These are phyloP conservation scores for Tulasnella sp. DNA, from an alignment of 768 basidiomycete species.

Conservation along the genomic window DNA sequence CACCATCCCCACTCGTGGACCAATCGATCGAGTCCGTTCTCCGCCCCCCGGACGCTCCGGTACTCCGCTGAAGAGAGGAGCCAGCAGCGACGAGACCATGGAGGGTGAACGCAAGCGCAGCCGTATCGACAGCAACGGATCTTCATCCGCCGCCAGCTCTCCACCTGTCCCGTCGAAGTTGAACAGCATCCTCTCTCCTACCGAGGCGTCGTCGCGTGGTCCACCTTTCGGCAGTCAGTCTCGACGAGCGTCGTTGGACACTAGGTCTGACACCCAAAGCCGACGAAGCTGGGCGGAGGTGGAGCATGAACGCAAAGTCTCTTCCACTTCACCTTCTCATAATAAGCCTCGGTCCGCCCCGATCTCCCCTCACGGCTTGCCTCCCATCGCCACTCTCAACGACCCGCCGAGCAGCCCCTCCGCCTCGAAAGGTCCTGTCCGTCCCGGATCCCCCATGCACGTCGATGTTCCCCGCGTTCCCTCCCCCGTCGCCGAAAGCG, in stretches of 20 bases:
- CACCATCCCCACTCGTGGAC: not conserved
- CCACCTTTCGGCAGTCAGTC: not conserved
- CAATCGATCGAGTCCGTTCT: constrained; percentile 4
- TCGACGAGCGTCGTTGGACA: constrained; percentile 23
- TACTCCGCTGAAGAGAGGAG: constrained; percentile 11
- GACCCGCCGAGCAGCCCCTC: constrained; percentile 44
- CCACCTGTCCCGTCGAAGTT: constrained; percentile 9
- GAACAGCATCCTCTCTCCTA: not conserved
- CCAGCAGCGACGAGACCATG: constrained; percentile 18
- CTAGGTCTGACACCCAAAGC: constrained; percentile 1
- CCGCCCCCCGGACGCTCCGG: not conserved
- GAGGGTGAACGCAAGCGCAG: constrained; percentile 24
- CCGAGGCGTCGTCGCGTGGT: not conserved
- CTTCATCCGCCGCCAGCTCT: not conserved
- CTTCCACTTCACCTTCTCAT: constrained; percentile 13
- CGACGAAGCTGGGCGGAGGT: not conserved
- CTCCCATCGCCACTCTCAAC: constrained; percentile 67
- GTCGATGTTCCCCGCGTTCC: not conserved
- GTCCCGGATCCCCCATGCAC: not conserved
- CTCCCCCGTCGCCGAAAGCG: constrained; percentile 8
- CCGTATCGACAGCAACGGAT: constrained; percentile 17
- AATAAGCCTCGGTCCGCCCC: not conserved
- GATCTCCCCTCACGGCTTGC: constrained; percentile 50
- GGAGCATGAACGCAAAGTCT: constrained; percentile 18
- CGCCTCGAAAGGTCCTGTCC: not conserved